A percentile compares a stretch with the other conserved stretches of the same genome.
Conservation (phyloP, 1,284 basidiomycete genomes). For the Hemileia vastatrix region DNA sequence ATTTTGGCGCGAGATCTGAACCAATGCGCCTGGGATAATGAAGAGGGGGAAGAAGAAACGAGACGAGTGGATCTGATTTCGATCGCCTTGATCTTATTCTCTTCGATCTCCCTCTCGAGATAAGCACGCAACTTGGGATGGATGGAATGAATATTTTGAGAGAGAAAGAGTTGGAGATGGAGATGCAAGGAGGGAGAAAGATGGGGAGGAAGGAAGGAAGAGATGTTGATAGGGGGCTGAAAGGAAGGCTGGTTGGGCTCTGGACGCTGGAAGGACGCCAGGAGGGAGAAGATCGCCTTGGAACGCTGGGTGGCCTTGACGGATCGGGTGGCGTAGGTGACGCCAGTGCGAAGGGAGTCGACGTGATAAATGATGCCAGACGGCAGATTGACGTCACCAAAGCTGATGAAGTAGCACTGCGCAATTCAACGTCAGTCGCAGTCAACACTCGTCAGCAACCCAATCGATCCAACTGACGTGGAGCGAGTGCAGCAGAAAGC, state of each 20-base stretch:
- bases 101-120: constrained; percentile 12
- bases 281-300: constrained; percentile 64
- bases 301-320: constrained; percentile 70
- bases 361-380: constrained; percentile 64
- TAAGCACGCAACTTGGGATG: constrained; percentile 9
- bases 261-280: constrained; percentile 74
- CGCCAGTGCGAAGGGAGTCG: constrained; percentile 68
- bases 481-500: constrained; percentile 51
- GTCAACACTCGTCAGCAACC: background rate
- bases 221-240: constrained; percentile 5
- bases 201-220: constrained; percentile 1
- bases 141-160: background rate
- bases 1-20: constrained; percentile 13
- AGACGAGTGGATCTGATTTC: constrained; percentile 4
- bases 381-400: constrained; percentile 64
- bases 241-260: constrained; percentile 60
- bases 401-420: constrained; percentile 70
- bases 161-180: constrained; percentile 9
- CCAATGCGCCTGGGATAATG: constrained; percentile 1
- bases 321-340: constrained; percentile 60
- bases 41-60: background rate
- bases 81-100: constrained; percentile 13
- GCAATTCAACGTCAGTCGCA: background rate
- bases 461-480: constrained; percentile 53
- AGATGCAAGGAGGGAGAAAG: constrained; percentile 1